Conservation (phyloP, 768 basidiomycete species). For the Cyclocybe cylindracea region DNA sequence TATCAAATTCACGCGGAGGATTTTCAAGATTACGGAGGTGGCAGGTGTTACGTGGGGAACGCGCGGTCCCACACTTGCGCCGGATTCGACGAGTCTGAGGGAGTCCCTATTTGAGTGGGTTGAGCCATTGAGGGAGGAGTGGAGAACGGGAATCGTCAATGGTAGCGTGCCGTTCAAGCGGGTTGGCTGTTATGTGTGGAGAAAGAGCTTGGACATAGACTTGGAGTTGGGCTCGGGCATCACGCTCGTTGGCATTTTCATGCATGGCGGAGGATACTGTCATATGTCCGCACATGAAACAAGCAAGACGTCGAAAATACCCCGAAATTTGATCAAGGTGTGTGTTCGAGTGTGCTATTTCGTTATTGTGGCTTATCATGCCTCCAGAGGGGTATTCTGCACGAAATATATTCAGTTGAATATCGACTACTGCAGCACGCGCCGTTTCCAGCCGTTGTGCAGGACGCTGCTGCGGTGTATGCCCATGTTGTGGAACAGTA, state of each 20-base stretch:
- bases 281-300: conserved; percentile 59
- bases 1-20: conserved; percentile 52
- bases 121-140: conserved; percentile 37
- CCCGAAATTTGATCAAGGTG: conserved; percentile 46
- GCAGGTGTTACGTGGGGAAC: conserved; percentile 59
- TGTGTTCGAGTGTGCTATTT: neutral
- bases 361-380: neutral
- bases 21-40: conserved; percentile 55
- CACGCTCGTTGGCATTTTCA: conserved; percentile 47
- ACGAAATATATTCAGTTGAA: conserved; percentile 46
- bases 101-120: conserved; percentile 54
- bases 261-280: conserved; percentile 58
- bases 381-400: conserved; percentile 28
- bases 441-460: conserved; percentile 53
- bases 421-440: conserved; percentile 55
- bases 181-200: conserved; percentile 53
- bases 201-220: conserved; percentile 27
- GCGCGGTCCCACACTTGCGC: conserved; percentile 41
- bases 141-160: conserved; percentile 43
- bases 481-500: conserved; percentile 42
- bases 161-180: conserved; percentile 39
- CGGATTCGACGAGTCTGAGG: conserved; percentile 30
- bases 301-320: conserved; percentile 48
- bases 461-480: conserved; percentile 54
- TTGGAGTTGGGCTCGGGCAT: conserved; percentile 23